Base-by-base conservation (phyloP, 768 basidiomycete genomes). In the Epithele typhae region DNA sequence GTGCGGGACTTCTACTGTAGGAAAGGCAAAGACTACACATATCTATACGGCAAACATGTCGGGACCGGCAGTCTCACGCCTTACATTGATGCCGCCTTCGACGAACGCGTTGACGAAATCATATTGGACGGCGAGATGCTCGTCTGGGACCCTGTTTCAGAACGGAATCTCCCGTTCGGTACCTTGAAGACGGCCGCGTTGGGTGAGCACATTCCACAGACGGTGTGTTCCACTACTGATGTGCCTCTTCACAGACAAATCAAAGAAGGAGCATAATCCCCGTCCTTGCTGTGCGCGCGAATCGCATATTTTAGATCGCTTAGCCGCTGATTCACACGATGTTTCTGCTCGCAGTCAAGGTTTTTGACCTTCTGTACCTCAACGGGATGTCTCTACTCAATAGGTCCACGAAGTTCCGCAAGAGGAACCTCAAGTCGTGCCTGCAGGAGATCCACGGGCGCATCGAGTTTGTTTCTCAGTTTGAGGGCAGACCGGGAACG, bases 121-220 rank as follows among this genome's bases (percentile, higher is more conserved):
- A 90, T 98, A 38, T 65, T 99, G 12, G 96, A 99, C 56, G 96
- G 96, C 0, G 96, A 99, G 64, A 98, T 99, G 95, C 70, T 99
- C 25, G 95, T 97, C 3, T 98, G 89, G 88, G 96, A 98, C 64
- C 95, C 95, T 0, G 73, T 87, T 3, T 83, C 90, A 1, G 84
- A 87, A 57, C 81, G 89, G 18, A 89, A 91, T 59, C 70, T 96
- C 17, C 91, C 95, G 0, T 98, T 99, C 52, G 96, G 96, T 2
- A 88, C 82, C 0, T 70, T 99, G 40, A 99, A 99, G 67, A 90
- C 92, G 0, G 92, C 92, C 35, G 94, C 94, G 0, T 70, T 86
- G 14, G 88, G 91, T 92, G 48, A 34, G 72, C 52, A 11, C 40
- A 2, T 3, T 1, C n/a, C 8, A 3, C 15, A 51, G n/a, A 17